Evolutionary conservation across 1,284 basidiomycete genomes (phyloP).

Genomic region (Apiotrichum mycotoxinovorans): DNA sequence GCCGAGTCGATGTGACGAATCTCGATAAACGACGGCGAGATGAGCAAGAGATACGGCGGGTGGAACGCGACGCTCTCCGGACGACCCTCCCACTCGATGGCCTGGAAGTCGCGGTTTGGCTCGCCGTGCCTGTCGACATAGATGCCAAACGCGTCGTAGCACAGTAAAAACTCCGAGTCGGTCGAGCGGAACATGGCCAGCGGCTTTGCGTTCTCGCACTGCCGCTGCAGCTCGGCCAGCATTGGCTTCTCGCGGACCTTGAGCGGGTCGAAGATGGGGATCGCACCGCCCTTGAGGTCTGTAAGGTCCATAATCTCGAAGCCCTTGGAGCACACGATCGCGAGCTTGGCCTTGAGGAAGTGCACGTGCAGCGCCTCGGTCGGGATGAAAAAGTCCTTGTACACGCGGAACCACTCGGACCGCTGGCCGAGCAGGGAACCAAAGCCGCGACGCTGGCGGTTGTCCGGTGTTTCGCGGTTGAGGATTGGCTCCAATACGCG

Average conservation of each 20-base stretch:
- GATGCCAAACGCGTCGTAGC: constrained; percentile 89
- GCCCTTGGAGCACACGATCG: constrained; percentile 86
- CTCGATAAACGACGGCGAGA: constrained; percentile 89
- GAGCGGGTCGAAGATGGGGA: constrained; percentile 61
- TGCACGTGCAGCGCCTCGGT: constrained; percentile 83
- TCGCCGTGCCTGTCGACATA: constrained; percentile 62
- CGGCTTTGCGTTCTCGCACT: constrained; percentile 72
- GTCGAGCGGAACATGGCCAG: constrained; percentile 87
- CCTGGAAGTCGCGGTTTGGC: constrained; percentile 63
- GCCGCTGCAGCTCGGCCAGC: constrained; percentile 67
- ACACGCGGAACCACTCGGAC: constrained; percentile 87
- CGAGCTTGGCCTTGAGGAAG: constrained; percentile 86
- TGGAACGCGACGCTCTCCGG: constrained; percentile 83
- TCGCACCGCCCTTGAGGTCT: constrained; percentile 81
- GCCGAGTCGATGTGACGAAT: constrained; percentile 81
- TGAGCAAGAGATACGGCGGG: constrained; percentile 82
- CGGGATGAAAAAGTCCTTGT: constrained; percentile 88
- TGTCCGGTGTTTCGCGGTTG: constrained; percentile 73
- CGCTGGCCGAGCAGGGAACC: constrained; percentile 71
- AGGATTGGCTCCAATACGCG: constrained; percentile 87
- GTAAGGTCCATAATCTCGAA: constrained; percentile 95
- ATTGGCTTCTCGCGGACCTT: constrained; percentile 65
- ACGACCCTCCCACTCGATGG: constrained; percentile 93
- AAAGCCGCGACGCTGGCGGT: constrained; percentile 57
- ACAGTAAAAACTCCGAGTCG: constrained; percentile 86